Evolutionary conservation across 768 basidiomycete genomes (phyloP).

Genomic region (Boletales sp.): DNA sequence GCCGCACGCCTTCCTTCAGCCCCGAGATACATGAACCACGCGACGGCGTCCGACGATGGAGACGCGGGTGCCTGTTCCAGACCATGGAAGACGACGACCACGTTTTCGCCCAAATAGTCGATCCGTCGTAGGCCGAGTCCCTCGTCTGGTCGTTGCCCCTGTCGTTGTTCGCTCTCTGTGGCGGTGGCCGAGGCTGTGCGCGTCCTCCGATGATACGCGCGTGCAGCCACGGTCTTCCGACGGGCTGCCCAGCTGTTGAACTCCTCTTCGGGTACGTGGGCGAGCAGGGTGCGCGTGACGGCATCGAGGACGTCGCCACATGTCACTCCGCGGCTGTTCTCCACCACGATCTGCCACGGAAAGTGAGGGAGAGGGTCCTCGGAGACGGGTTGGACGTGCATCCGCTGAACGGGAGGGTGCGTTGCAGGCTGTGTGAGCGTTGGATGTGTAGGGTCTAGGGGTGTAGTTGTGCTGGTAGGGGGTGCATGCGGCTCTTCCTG

Average conservation of each 20-base stretch:
- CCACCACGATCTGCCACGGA: slow-evolving; percentile 54
- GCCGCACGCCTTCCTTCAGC: slow-evolving; percentile 1
- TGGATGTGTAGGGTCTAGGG: slow-evolving; percentile 30
- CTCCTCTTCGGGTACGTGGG: slow-evolving; percentile 27
- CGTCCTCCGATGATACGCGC: slow-evolving; percentile 30
- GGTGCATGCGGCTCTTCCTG: too few relatives aligned
- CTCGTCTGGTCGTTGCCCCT: too few relatives aligned
- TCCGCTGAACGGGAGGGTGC: slow-evolving; percentile 52
- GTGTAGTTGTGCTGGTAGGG: slow-evolving; percentile 10
- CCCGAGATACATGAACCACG: slow-evolving; percentile 30
- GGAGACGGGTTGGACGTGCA: slow-evolving; percentile 53
- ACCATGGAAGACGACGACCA: slow-evolving; percentile 46
- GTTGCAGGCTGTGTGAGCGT: slow-evolving; percentile 57
- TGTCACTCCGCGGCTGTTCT: slow-evolving; percentile 38
- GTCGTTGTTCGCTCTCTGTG: too few relatives aligned
- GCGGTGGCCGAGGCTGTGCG: slow-evolving; percentile 17
- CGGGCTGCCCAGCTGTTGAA: slow-evolving; percentile 18
- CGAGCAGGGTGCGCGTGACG: slow-evolving; percentile 42
- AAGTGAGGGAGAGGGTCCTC: slow-evolving; percentile 47
- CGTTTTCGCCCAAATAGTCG: slow-evolving; percentile 48
- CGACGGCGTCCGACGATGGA: slow-evolving; percentile 32
- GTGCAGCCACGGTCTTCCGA: slow-evolving; percentile 30
- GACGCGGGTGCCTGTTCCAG: slow-evolving; percentile 45
- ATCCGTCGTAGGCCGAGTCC: slow-evolving; percentile 30
- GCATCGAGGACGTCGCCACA: slow-evolving; percentile 49